phyloP scores from a whole-genome alignment of 1,284 basidiomycete species.

The Cryptococcus floricola region DNA sequence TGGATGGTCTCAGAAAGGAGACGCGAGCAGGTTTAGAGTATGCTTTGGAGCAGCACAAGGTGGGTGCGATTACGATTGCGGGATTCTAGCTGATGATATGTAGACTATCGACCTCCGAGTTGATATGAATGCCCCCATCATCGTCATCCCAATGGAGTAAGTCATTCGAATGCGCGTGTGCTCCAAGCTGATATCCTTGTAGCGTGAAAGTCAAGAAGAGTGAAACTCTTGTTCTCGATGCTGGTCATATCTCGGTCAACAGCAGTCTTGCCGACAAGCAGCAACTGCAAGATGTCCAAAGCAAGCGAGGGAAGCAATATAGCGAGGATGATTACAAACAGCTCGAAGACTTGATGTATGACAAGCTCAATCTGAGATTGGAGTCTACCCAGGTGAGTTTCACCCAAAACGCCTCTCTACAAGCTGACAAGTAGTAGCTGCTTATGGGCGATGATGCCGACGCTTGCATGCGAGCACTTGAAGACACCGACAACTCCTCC shows the following conservation, averaged over 20 bases:
- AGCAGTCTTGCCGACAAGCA: conserved; percentile 85
- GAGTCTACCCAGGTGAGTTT: conserved; percentile 76
- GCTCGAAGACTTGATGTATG: conserved; percentile 95
- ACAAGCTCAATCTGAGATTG: conserved; percentile 79
- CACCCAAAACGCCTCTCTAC: not conserved
- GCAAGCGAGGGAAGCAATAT: conserved; percentile 83
- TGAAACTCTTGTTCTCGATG: conserved; percentile 89
- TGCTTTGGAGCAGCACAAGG: conserved; percentile 60
- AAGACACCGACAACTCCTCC: conserved; percentile 52
- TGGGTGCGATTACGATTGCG: conserved; percentile 5
- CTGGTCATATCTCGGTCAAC: conserved; percentile 91
- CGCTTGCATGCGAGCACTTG: conserved; percentile 73
- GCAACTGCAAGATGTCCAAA: conserved; percentile 71
- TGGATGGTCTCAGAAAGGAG: conserved; percentile 92
- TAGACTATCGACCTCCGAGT: conserved; percentile 91
- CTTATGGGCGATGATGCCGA: conserved; percentile 83
- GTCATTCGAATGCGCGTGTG: not conserved
- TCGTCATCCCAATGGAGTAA: conserved; percentile 89
- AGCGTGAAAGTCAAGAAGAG: conserved; percentile 69
- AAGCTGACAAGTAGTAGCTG: conserved; percentile 54
- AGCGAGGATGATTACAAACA: conserved; percentile 82
- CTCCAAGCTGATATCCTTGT: conserved; percentile 2
- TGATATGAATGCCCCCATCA: conserved; percentile 95
- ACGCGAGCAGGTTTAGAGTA: conserved; percentile 92
- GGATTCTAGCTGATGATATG: not conserved